Percentiles rank a stretch among this genome's conserved stretches.
Evolutionary conservation across 1,139 yeast species (phyloP).

Genomic region (Debaryomyces nepalensis): DNA sequence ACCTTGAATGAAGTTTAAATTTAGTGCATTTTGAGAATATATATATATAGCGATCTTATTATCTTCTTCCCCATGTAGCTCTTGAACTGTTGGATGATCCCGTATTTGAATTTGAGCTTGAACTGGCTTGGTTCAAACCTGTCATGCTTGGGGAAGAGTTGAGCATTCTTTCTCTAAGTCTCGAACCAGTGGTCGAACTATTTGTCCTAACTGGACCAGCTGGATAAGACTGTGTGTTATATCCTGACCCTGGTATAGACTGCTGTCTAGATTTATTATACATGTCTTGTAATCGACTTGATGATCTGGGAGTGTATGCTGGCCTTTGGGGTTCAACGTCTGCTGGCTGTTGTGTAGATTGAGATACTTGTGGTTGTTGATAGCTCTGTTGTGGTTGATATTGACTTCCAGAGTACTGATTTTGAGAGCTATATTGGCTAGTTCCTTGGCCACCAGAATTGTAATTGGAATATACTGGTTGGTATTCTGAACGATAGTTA

Average conservation of each 20-base stretch:
- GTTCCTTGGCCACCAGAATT: constrained; percentile 24
- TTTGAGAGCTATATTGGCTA: constrained; percentile 19
- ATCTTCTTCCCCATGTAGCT: constrained; percentile 37
- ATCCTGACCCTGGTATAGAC: constrained; percentile 41
- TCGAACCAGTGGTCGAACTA: constrained; percentile 35
- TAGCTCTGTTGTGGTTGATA: constrained; percentile 11
- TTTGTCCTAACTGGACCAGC: constrained; percentile 31
- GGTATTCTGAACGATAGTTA: constrained; percentile 23
- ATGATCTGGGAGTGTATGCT: constrained; percentile 38
- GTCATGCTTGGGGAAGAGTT: constrained; percentile 19
- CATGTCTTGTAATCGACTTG: constrained; percentile 47
- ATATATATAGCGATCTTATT: constrained; percentile 11
- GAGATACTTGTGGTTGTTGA: constrained; percentile 18
- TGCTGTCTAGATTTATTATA: constrained; percentile 50
- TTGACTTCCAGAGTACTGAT: constrained; percentile 14
- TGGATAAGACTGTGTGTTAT: constrained; percentile 28
- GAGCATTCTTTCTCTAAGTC: constrained; percentile 46
- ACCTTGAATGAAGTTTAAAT: constrained; percentile 18
- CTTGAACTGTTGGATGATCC: constrained; percentile 17
- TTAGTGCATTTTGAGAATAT: no score
- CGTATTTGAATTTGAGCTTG: constrained; percentile 11
- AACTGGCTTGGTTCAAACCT: constrained; percentile 10
- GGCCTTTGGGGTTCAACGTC: constrained; percentile 15
- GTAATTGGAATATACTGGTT: constrained; percentile 35
- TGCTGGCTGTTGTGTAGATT: constrained; percentile 14